phyloP scores from a whole-genome alignment of 192 early-diverging fungal genomes.

The Chytriomyces sp. region DNA sequence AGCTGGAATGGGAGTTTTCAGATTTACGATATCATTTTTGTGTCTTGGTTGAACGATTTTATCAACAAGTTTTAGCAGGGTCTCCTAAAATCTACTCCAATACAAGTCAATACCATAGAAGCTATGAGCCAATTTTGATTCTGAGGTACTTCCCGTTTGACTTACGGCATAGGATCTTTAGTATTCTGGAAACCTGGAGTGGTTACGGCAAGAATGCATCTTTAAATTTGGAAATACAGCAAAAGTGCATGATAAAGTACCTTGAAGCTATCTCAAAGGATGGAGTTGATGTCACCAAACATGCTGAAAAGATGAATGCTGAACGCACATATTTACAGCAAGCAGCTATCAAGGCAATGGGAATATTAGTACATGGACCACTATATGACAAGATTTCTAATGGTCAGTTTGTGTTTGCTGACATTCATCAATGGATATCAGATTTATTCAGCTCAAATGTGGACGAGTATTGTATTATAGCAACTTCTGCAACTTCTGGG shows the following conservation, averaged over 20 bases:
- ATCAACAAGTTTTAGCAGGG: conserved; percentile 60
- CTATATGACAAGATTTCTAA: conserved; percentile 25
- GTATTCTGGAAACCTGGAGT: conserved; percentile 91
- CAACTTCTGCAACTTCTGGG: conserved; percentile 66
- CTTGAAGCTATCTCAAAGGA: conserved; percentile 74
- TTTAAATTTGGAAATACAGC: conserved; percentile 62
- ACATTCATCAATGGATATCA: conserved; percentile 47
- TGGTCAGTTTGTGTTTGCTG: conserved; percentile 39
- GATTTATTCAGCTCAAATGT: conserved; percentile 45
- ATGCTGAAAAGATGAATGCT: conserved; percentile 70
- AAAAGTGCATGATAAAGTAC: conserved; percentile 64
- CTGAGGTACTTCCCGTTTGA: conserved; percentile 68
- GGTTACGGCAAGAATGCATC: conserved; percentile 71
- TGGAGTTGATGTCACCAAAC: conserved; percentile 60
- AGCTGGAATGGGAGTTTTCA: conserved; percentile 87
- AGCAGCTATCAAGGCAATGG: conserved; percentile 86
- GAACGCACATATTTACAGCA: conserved; percentile 77
- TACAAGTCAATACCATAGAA: not conserved
- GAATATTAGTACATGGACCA: conserved; percentile 71
- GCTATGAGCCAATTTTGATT: not conserved
- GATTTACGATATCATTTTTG: conserved; percentile 87
- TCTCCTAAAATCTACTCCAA: conserved; percentile 24
- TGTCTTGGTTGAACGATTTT: conserved; percentile 82
- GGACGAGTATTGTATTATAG: conserved; percentile 48
- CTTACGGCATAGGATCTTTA: conserved; percentile 73